A percentile compares a stretch with the other conserved stretches of the same genome.
Conservation (phyloP, 148 eudicot species). For the Rhododendron simsii region DNA sequence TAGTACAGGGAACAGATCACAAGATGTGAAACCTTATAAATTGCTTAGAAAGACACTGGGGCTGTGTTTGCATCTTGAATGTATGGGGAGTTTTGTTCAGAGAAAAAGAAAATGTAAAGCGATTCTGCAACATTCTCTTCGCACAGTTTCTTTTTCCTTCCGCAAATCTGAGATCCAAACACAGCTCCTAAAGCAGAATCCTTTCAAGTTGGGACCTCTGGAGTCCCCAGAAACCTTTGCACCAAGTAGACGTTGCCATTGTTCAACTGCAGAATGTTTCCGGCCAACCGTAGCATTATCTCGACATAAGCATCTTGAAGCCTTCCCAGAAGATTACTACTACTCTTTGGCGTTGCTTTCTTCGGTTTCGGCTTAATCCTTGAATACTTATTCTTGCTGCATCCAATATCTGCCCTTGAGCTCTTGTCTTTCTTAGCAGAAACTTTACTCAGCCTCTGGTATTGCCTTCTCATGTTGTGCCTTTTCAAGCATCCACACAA, state of each 20-base stretch:
- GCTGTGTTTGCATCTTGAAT: not conserved
- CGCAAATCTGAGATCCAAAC: not conserved
- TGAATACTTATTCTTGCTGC: not conserved
- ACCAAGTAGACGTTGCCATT: conserved; percentile 3
- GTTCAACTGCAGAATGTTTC: not conserved
- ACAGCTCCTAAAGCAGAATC: not conserved
- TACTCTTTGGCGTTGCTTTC: not conserved
- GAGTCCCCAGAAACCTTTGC: not conserved
- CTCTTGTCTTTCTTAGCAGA: not conserved
- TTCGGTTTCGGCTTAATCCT: not conserved
- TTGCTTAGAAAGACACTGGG: not conserved
- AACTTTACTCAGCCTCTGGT: not conserved
- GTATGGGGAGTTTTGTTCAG: not conserved
- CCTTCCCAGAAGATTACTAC: not conserved
- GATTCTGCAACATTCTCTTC: not conserved
- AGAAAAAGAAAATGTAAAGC: not conserved
- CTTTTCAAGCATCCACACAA: not conserved
- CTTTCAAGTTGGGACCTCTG: not conserved
- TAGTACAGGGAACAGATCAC: not conserved
- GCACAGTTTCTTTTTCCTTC: not conserved
- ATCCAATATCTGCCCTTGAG: not conserved
- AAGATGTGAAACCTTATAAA: not conserved
- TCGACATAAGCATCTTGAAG: conserved; percentile 3
- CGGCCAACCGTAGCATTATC: not conserved
- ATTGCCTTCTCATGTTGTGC: not conserved